Evolutionary conservation across 306 rosid species (phyloP).

Genomic region (Cicer judaicum): DNA sequence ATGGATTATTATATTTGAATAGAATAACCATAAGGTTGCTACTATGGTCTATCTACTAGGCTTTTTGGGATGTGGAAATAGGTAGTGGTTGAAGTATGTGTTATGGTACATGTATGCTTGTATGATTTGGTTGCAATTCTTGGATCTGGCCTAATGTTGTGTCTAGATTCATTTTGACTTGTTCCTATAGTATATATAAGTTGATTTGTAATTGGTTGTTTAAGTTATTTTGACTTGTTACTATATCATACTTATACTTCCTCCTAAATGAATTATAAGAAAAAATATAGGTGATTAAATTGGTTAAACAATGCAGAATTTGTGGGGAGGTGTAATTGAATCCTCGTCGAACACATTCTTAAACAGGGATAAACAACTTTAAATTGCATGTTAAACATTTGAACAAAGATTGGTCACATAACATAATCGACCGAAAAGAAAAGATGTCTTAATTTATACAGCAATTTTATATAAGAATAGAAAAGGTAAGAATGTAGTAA

Average conservation of each 20-base stretch:
- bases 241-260: not conserved
- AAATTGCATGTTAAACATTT: no score
- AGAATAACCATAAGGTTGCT: slow-evolving; percentile 20
- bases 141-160: slow-evolving; percentile 27
- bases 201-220: slow-evolving; percentile 38
- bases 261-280: no score
- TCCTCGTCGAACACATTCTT: no score
- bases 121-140: slow-evolving; percentile 39
- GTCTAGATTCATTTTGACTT: slow-evolving; percentile 18
- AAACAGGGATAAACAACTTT: no score
- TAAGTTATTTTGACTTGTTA: slow-evolving; percentile 25
- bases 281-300: no score
- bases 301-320: no score
- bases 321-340: no score
- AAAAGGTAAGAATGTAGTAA: no score
- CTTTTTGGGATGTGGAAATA: slow-evolving; percentile 41
- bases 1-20: slow-evolving; percentile 24
- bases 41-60: slow-evolving; percentile 25
- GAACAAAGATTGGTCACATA: no score
- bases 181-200: not conserved
- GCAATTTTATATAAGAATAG: no score
- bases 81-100: slow-evolving; percentile 14
- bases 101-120: slow-evolving; percentile 42
- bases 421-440: no score
- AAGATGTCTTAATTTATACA: no score